Evolutionary conservation across 148 eudicot species (phyloP).

Genomic region (Amaranthus palmeri): DNA sequence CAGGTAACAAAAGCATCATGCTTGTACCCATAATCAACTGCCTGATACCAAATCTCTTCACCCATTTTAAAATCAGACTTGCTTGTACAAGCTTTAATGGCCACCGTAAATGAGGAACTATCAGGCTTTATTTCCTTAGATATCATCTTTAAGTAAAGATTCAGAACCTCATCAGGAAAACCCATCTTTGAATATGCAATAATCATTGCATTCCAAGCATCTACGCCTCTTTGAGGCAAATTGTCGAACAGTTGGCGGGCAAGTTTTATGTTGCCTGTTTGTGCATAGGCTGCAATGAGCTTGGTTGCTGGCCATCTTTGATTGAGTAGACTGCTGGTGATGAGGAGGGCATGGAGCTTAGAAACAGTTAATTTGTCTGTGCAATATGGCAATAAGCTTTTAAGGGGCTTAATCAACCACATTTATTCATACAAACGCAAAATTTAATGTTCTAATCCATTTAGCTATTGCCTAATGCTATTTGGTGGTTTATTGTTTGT

Average conservation of each 20-base stretch:
- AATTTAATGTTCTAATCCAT: too few species aligned
- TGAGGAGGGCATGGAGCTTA: conserved; percentile 46
- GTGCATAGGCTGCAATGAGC: conserved; percentile 46
- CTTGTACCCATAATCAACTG: conserved; percentile 48
- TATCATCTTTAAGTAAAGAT: conserved; percentile 38
- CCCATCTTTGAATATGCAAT: conserved; percentile 42
- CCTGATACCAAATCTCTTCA: conserved; percentile 43
- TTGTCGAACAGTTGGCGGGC: conserved; percentile 62
- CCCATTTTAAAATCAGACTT: conserved; percentile 52
- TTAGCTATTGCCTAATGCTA: too few species aligned
- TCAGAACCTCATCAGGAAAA: conserved; percentile 35
- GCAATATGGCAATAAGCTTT: conserved; percentile 33
- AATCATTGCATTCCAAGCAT: conserved; percentile 66
- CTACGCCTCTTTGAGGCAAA: conserved; percentile 47
- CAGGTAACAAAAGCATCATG: conserved; percentile 64
- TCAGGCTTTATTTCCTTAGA: conserved; percentile 54
- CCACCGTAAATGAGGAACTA: conserved; percentile 67
- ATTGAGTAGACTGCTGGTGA: conserved; percentile 41
- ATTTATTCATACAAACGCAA: not conserved
- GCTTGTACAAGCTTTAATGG: conserved; percentile 62
- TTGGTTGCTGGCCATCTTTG: conserved; percentile 35
- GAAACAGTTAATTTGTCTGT: conserved; percentile 35
- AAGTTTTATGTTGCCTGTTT: conserved; percentile 31
- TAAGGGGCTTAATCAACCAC: conserved; percentile 34
- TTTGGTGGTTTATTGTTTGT: too few species aligned